These are phyloP conservation scores for Paramecium octaurelia DNA, from an alignment of 73 alveolate species.

Conservation along the genomic window DNA sequence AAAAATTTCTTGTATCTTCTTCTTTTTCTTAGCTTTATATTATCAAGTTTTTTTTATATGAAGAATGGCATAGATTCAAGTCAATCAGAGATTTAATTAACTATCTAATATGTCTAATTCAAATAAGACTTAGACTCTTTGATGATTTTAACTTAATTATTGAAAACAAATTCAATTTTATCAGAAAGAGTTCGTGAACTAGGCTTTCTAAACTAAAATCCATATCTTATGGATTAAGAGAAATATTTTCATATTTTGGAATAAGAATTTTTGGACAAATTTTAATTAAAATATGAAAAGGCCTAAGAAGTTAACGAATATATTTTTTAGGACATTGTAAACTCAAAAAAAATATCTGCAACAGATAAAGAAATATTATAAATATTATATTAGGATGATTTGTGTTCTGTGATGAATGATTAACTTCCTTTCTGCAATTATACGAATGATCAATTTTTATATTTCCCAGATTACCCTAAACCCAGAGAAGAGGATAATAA, in stretches of 20 bases:
- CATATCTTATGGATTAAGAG: background rate
- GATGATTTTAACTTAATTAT: background rate
- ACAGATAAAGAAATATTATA: background rate
- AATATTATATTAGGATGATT: background rate
- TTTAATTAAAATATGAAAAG: background rate
- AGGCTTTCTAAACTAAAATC: background rate
- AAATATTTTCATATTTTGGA: background rate
- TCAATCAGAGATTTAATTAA: background rate
- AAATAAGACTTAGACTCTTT: background rate
- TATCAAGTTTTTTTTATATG: background rate
- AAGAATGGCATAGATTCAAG: background rate
- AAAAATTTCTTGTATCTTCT: background rate
- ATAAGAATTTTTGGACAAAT: background rate
- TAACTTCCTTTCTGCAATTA: background rate
- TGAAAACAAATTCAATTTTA: background rate
- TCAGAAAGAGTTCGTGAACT: background rate
- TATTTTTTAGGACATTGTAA: background rate
- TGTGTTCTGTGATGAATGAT: background rate
- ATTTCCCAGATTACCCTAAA: background rate
- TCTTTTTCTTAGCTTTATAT: background rate
- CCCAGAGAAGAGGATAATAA: background rate
- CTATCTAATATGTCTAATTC: background rate
- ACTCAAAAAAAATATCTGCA: background rate
- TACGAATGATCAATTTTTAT: background rate
- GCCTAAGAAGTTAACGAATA: background rate